Conservation (phyloP, 495 filamentous ascomycete genomes). For the Thermochaetoides thermophila region DNA sequence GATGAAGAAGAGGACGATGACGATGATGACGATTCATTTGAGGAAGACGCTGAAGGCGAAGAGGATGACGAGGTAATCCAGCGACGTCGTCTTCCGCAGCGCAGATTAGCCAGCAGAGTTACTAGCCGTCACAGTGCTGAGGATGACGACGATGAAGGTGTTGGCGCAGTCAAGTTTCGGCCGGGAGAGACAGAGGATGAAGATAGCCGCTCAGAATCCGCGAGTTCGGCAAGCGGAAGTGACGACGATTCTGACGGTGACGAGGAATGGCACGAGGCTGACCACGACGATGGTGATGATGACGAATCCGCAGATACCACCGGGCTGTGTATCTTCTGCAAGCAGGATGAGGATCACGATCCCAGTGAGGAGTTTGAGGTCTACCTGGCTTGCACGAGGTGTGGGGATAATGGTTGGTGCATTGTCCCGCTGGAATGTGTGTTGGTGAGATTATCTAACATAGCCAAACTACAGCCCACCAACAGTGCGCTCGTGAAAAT, state of each 20-base stretch:
- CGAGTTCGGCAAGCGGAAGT: constrained; percentile 12
- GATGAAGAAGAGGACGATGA: constrained; percentile 30
- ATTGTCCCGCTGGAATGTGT: constrained; percentile 4
- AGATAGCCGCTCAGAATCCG: constrained; percentile 14
- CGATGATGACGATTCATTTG: constrained; percentile 14
- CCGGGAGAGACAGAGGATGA: constrained; percentile 38
- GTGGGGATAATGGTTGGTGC: constrained; percentile 77
- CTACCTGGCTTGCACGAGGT: constrained; percentile 63
- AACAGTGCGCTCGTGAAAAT: constrained; percentile 78
- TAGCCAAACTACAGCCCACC: constrained; percentile 57
- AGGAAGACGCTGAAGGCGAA: constrained; percentile 28
- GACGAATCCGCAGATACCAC: constrained; percentile 40
- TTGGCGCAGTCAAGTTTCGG: constrained; percentile 60
- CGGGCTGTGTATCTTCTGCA: constrained; percentile 66
- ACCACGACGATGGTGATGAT: constrained; percentile 58
- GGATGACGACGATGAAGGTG: constrained; percentile 42
- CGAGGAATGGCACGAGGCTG: constrained; percentile 44
- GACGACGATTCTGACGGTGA: constrained; percentile 26
- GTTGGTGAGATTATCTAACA: constrained; percentile 24
- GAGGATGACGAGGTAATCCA: constrained; percentile 18
- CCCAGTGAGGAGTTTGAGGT: constrained; percentile 79
- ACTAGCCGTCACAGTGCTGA: constrained; percentile 21
- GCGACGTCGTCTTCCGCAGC: constrained; percentile 10
- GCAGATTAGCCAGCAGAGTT: constrained; percentile 24
- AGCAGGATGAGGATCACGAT: constrained; percentile 71